Base-by-base conservation (phyloP, 805 yeast species). In the Barnettozyma botsteinii region DNA sequence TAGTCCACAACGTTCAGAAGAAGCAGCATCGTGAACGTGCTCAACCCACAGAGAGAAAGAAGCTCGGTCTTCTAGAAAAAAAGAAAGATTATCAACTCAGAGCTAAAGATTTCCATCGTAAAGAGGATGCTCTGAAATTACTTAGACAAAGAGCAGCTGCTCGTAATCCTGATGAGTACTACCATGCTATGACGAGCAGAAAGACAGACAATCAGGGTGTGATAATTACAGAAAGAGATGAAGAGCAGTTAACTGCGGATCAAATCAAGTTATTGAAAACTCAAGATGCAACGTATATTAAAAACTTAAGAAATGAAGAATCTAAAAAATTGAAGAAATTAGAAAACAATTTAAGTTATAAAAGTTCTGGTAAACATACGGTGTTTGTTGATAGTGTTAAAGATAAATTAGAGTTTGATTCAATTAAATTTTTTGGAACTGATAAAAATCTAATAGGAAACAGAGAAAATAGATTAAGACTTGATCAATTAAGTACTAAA, bases 1-100 rank as follows among this genome's bases (percentile, higher is more conserved):
- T 84, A 25, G 91, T 84, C 11, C 97, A 89, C 60, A 85, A 87
- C 56, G 81, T 91, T 10, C 97, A 91, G 62, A 93, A 94, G 69
- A 93, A 87, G 57, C 98, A 93, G 68, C 98, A 93, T 57, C 70
- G 88, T 43, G 98, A 93, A 67, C 77, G 98, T 55, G 75, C 96
- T 6, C 98, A 93, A 64, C 84, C 91, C 1, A 70, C 68, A 34
- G 79, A 75, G 33, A 72, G 98, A 42, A 67, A 76, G 52, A 75
- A 75, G 57, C 79, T 73, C 62, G 98, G 98, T 31, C 77, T 89
- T 26, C 70, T 93, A 33, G 98, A 93, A 64, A 93, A 93, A 73
- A 93, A 93, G 70, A 83, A 84, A 61, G 94, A 84, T 59, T 84
- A 84, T 58, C 74, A 69, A 49, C 76, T 77, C 33, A 75, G 88